Conservation (phyloP, 148 eudicot genomes). For the Persicaria maculosa region DNA sequence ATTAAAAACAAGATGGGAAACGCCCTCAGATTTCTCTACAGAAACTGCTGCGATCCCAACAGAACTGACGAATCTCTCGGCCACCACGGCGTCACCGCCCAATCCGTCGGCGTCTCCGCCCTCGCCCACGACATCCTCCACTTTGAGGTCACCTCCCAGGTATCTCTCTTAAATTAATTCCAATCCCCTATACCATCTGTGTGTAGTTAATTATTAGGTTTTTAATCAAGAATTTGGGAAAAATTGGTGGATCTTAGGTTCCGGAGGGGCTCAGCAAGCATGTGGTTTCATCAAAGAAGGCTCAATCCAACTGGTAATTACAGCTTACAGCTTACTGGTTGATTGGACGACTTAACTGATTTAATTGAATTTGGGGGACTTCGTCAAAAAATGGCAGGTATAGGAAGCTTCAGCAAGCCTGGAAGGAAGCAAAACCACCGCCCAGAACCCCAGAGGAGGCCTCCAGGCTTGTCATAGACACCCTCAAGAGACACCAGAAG, state of each 20-base stretch:
- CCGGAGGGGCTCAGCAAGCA: conserved; percentile 75
- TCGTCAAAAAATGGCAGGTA: conserved; percentile 51
- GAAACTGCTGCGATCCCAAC: conserved; percentile 37
- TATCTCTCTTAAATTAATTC: conserved; percentile 14
- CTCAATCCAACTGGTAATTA: conserved; percentile 79
- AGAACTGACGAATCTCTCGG: conserved; percentile 34
- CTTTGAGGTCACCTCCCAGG: conserved; percentile 82
- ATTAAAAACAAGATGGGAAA: conserved; percentile 44
- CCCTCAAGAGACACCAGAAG: conserved; percentile 68
- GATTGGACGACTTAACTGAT: neutral
- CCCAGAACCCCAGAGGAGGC: conserved; percentile 88
- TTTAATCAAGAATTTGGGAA: neutral
- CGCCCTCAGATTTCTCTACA: conserved; percentile 45
- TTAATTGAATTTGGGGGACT: no score
- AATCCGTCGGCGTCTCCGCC: conserved; percentile 58
- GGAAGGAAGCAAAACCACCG: conserved; percentile 85
- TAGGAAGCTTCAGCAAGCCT: conserved; percentile 65
- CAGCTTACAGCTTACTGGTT: neutral
- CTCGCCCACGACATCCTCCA: conserved; percentile 74
- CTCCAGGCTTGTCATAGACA: conserved; percentile 60
- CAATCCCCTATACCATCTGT: neutral
- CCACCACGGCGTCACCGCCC: conserved; percentile 48
- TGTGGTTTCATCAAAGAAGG: conserved; percentile 81
- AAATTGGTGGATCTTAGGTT: conserved; percentile 32
- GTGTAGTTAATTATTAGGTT: neutral